Percentiles rank a stretch among this genome's conserved stretches.
Evolutionary conservation across 139 green algal species (phyloP).

Genomic region (Chlorella vulgaris): DNA sequence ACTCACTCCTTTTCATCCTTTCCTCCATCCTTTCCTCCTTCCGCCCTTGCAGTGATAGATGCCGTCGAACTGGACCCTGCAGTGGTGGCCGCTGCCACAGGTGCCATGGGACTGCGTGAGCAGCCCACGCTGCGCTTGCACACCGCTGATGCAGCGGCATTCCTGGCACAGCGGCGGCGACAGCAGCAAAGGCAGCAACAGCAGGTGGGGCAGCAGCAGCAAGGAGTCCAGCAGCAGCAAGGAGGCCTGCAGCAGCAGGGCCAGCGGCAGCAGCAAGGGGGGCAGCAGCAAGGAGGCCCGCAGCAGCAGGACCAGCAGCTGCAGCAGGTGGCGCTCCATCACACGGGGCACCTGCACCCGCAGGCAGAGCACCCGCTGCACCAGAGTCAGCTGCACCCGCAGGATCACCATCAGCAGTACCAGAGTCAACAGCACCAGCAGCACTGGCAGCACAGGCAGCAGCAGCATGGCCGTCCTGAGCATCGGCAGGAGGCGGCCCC

Average conservation of each 20-base stretch:
- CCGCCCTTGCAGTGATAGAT: constrained; percentile 36
- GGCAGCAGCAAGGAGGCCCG: not conserved
- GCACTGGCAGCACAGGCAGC: no score
- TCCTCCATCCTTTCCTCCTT: not conserved
- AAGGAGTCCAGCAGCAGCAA: not conserved
- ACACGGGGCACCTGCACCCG: no score
- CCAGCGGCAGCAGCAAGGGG: no score
- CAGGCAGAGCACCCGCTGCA: not conserved
- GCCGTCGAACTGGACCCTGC: constrained; percentile 64
- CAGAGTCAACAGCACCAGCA: not conserved
- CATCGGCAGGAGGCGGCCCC: no score
- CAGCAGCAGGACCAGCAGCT: no score
- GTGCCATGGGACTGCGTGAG: constrained; percentile 57
- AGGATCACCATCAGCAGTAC: constrained; percentile 27
- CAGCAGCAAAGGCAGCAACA: not conserved
- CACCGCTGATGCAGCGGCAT: constrained; percentile 11
- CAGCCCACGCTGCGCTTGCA: constrained; percentile 9
- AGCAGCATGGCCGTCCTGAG: no score
- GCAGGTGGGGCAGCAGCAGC: constrained; percentile 27
- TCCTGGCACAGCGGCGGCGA: not conserved
- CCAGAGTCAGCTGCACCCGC: not conserved
- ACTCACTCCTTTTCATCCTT: not conserved
- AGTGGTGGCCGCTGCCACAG: constrained; percentile 51
- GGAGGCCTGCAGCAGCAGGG: constrained; percentile 5
- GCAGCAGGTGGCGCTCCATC: no score